A percentile compares a stretch with the other conserved stretches of the same genome.
Conservation (phyloP, 1,284 basidiomycete species). For the Cutaneotrichosporon cyanovorans region DNA sequence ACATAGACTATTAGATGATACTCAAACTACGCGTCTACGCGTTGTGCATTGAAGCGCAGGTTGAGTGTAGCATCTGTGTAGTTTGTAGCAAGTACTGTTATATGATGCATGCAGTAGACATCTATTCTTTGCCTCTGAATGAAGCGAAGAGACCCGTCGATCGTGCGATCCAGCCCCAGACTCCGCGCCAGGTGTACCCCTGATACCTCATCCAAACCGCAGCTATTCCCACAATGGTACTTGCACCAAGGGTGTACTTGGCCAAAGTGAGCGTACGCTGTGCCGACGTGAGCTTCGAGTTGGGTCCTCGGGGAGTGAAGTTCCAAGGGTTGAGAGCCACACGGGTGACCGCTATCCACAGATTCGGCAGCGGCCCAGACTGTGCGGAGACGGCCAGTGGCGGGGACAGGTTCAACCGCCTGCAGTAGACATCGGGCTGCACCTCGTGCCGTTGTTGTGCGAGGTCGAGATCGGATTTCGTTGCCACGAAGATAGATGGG, state of each 20-base stretch:
- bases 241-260: constrained; percentile 23
- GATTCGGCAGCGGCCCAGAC: constrained; percentile 49
- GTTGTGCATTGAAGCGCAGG: no score
- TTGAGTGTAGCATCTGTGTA: no score
- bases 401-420: constrained; percentile 72
- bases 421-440: constrained; percentile 93
- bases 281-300: constrained; percentile 29
- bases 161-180: constrained; percentile 37
- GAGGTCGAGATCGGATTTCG: constrained; percentile 93
- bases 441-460: constrained; percentile 96
- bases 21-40: no score
- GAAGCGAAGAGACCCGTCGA: constrained; percentile 10
- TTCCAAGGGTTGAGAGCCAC: constrained; percentile 39
- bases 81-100: no score
- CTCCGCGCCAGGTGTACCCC: constrained; percentile 36
- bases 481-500: constrained; percentile 94
- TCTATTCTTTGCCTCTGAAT: no score
- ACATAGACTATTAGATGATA: no score
- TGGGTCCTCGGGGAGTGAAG: constrained; percentile 33
- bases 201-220: constrained; percentile 42
- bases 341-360: constrained; percentile 43
- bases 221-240: constrained; percentile 23
- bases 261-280: constrained; percentile 30
- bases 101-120: no score
- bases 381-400: constrained; percentile 86